Percentiles rank a stretch among this genome's conserved stretches.
phyloP scores from a whole-genome alignment of 2,329 filamentous ascomycete species.

The Ambrosiella cleistominuta region DNA sequence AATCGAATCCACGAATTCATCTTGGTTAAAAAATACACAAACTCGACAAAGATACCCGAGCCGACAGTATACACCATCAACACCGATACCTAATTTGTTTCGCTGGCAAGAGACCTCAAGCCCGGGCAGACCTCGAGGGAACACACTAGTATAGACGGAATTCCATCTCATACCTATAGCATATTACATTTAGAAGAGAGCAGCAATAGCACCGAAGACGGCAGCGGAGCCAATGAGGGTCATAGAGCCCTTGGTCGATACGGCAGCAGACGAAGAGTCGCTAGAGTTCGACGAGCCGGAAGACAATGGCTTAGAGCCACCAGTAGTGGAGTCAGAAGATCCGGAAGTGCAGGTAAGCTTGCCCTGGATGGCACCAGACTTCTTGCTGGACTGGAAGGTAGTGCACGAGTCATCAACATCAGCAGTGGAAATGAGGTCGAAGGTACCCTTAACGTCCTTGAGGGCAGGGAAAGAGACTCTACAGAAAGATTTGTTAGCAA shows the following conservation, averaged over 20 bases:
- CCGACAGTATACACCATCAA: neutral
- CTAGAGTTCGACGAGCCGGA: slow-evolving; percentile 16
- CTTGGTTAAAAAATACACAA: neutral
- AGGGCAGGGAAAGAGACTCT: slow-evolving; percentile 56
- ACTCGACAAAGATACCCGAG: neutral
- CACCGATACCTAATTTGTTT: neutral
- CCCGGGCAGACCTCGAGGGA: slow-evolving; percentile 1
- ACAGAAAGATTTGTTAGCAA: slow-evolving; percentile 2
- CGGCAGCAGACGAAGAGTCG: slow-evolving; percentile 24
- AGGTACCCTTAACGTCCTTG: slow-evolving; percentile 51
- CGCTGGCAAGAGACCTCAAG: neutral
- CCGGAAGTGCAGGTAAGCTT: slow-evolving; percentile 30
- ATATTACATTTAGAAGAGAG: slow-evolving; percentile 30
- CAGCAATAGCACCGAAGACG: slow-evolving; percentile 29
- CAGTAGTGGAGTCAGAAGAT: slow-evolving; percentile 35
- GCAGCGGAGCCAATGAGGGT: slow-evolving; percentile 29
- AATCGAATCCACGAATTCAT: slow-evolving; percentile 2
- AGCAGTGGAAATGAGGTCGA: slow-evolving; percentile 49
- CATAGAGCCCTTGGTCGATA: slow-evolving; percentile 27
- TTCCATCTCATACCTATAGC: neutral
- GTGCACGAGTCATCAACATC: slow-evolving; percentile 40
- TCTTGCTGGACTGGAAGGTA: slow-evolving; percentile 30
- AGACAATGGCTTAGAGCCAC: slow-evolving; percentile 17
- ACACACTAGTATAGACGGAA: slow-evolving; percentile 9
- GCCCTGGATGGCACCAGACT: slow-evolving; percentile 28